Percentiles rank a stretch among this genome's conserved stretches.
These are phyloP conservation scores for Boletus coccyginus DNA, from an alignment of 768 basidiomycete genomes.

Conservation along the genomic window DNA sequence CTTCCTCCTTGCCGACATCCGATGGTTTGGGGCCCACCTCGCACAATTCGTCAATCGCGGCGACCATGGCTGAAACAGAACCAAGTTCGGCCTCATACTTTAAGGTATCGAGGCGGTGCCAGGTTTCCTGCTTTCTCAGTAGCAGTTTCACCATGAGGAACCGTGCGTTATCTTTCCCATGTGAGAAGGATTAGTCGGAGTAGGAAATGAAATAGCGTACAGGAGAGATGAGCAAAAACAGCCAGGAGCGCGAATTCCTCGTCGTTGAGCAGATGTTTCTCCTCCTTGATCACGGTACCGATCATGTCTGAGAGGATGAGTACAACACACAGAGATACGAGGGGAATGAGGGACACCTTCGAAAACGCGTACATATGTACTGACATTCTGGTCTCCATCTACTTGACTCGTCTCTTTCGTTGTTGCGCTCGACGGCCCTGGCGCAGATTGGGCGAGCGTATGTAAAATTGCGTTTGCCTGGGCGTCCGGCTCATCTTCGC, in stretches of 20 bases:
- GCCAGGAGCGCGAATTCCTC: slow-evolving; percentile 46
- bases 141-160: slow-evolving; percentile 64
- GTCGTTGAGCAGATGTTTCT: slow-evolving; percentile 49
- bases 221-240: slow-evolving; percentile 43
- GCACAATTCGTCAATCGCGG: slow-evolving; percentile 48
- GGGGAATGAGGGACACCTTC: slow-evolving; percentile 22
- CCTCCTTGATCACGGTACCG: slow-evolving; percentile 45
- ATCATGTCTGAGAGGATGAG: slow-evolving; percentile 50
- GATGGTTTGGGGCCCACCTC: slow-evolving; percentile 1
- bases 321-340: background rate
- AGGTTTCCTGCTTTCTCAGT: slow-evolving; percentile 56
- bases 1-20: slow-evolving; percentile 13
- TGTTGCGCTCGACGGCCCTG: slow-evolving; percentile 13
- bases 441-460: slow-evolving; percentile 5
- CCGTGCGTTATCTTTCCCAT: slow-evolving; percentile 45
- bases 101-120: slow-evolving; percentile 48
- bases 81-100: slow-evolving; percentile 45
- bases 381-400: slow-evolving; percentile 13
- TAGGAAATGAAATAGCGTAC: slow-evolving; percentile 36
- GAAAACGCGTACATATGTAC: slow-evolving; percentile 28
- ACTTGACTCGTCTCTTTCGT: background rate
- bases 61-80: slow-evolving; percentile 31
- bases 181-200: slow-evolving; percentile 6
- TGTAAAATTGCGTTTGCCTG: slow-evolving; percentile 1
- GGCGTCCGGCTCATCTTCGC: slow-evolving; percentile 14